Evolutionary conservation across 148 eudicot species (phyloP).

Genomic region (Amaranthus palmeri): DNA sequence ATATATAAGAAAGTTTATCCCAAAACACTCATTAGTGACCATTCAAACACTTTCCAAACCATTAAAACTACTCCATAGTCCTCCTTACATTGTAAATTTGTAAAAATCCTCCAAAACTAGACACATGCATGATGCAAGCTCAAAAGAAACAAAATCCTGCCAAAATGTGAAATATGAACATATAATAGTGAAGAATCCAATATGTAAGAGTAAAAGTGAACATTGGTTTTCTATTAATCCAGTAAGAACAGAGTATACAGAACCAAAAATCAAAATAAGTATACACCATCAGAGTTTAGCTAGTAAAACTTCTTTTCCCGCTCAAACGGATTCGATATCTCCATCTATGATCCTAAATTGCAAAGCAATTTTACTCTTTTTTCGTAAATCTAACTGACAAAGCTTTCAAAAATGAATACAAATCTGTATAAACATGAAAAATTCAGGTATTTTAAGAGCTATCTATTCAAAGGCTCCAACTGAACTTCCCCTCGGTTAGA

Average conservation of each 20-base stretch:
- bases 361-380: not conserved
- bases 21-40: too few species aligned
- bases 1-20: too few species aligned
- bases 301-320: conserved; percentile 3
- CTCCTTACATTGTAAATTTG: too few species aligned
- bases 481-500: conserved; percentile 80
- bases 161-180: not conserved
- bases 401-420: conserved; percentile 18
- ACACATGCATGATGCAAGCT: too few species aligned
- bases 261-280: conserved; percentile 14
- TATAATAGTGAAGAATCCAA: not conserved
- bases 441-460: conserved; percentile 17
- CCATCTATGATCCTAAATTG: conserved; percentile 10
- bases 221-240: conserved; percentile 12
- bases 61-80: too few species aligned
- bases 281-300: conserved; percentile 10
- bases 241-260: conserved; percentile 13
- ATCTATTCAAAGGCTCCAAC: conserved; percentile 66
- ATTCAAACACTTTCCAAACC: too few species aligned
- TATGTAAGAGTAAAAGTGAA: not conserved
- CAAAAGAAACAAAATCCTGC: not conserved
- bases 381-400: not conserved
- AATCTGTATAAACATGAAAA: conserved; percentile 18
- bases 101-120: too few species aligned
- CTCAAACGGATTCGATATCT: conserved; percentile 14